Base-by-base conservation (phyloP, 108 stramenopile genomes). In the Cyclotella kingstonii region DNA sequence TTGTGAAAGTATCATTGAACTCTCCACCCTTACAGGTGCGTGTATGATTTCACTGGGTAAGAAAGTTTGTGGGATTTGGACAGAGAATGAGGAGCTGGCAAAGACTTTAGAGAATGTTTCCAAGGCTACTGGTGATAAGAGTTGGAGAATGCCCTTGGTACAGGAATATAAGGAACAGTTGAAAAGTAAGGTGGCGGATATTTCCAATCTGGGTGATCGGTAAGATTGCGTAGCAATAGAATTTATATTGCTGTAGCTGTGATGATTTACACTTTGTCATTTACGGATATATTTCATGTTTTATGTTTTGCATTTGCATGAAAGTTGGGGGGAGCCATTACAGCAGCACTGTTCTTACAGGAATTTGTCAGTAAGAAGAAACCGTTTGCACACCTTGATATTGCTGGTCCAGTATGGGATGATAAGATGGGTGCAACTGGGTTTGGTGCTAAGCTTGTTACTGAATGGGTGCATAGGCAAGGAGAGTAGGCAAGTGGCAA, bases 331-430 rank as follows among this genome's bases (percentile, higher is more conserved):
- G 95, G 95, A 17, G 87, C 95, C 1, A 96, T 96, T 53, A 94
- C 91, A 0, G 91, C 93, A 4, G 91, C 91, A 9, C 61, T 94
- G 28, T 93, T 96, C 61, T 72, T 96, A 65, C 77, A 87, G 61
- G 85, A 96, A 57, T 96, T 96, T 56, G 95, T 96, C 15, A 62
- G 62, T 49, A 89, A 85, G 70, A 89, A 93, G 69, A 90, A 90
- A 72, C 91, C 89, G 4, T 94, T 83, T 65, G 85, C 85, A 2
- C 89, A 94, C 56, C 84, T 94, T 56, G 89, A 91, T 44, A 91
- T 94, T 77, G 93, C 93, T 56, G 93, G 93, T 38, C 93, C 93
- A n/a, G 93, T 96, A 5, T 98, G 98, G 98, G 85, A 87, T 54
- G 81, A 83, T 47, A 81, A 83, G 60, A 60, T 28, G 30, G 93